Evolutionary conservation across 768 basidiomycete species (phyloP).

Genomic region (Hygrophoropsis aurantiaca): DNA sequence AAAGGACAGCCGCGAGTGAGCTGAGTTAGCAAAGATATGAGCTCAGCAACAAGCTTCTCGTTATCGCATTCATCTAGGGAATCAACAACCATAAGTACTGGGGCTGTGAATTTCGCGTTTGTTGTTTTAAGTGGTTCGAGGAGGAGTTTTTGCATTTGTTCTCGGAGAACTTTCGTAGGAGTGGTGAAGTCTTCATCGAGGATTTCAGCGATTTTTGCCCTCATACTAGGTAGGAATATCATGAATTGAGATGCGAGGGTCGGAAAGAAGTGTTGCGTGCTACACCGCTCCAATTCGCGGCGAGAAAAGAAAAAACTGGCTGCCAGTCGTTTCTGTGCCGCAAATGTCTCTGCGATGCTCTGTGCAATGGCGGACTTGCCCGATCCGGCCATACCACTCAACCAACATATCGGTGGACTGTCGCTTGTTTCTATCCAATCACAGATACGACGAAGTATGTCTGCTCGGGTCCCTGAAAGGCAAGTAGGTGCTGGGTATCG

Average conservation of each 20-base stretch:
- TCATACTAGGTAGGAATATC: slow-evolving; percentile 16
- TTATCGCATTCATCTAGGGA: slow-evolving; percentile 27
- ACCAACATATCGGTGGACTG: slow-evolving; percentile 19
- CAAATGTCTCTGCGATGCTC: slow-evolving; percentile 27
- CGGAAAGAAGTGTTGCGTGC: slow-evolving; percentile 23
- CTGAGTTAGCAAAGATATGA: slow-evolving; percentile 21
- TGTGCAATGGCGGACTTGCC: slow-evolving; percentile 30
- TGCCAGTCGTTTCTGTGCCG: slow-evolving; percentile 19
- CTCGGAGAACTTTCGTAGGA: slow-evolving; percentile 25
- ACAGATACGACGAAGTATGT: slow-evolving; percentile 11
- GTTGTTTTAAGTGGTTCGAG: slow-evolving; percentile 15
- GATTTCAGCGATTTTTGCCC: slow-evolving; percentile 17
- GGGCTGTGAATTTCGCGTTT: slow-evolving; percentile 7
- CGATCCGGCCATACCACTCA: slow-evolving; percentile 23
- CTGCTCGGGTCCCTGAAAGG: slow-evolving; percentile 20
- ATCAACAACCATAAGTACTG: slow-evolving; percentile 19
- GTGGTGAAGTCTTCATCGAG: slow-evolving; percentile 25
- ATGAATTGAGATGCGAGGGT: slow-evolving; percentile 33
- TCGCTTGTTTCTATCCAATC: slow-evolving; percentile 14
- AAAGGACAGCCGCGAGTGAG: slow-evolving; percentile 9
- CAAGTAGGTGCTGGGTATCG: slow-evolving; percentile 19
- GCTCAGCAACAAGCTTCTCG: slow-evolving; percentile 21
- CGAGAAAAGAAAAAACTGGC: slow-evolving; percentile 38
- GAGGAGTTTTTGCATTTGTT: slow-evolving; percentile 27
- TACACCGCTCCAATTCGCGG: slow-evolving; percentile 21